Evolutionary conservation across 805 yeast species (phyloP), one percentile per base, ranked within the genome.

Genomic region (Ogataea saltuana): DNA sequence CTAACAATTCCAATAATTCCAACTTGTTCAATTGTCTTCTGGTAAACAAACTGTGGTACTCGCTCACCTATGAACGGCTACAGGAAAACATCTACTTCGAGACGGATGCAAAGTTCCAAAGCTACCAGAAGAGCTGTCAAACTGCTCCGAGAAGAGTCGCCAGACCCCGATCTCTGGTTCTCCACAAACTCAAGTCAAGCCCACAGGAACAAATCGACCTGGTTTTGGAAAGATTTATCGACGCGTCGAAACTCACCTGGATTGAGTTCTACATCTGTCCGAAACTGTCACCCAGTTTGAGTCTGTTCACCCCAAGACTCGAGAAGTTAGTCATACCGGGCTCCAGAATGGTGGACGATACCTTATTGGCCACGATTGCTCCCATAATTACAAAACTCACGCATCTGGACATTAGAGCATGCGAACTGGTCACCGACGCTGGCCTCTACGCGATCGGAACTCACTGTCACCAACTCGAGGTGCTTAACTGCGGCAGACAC

Each of bases 201-300:
- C 69, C 65, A 39, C 88, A 83, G 57, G 49, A 60, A 10, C 75
- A 81, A 17, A 53, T 87, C 19, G 81, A 81, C 18, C 35, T 54
- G n/a, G 55, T 82, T 7, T 64, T 76, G 2, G 56, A 61, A 10
- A 11, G 27, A 15, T 41, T 53, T 4, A 49, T 72, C 4, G 60
- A 75, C 22, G 78, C 81, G 28, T 68, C 74, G 3, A 66, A 71
- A 32, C 60, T 88, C 33, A 70, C 73, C 51, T 80, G 85, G 85
- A 67, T 89, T 22, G 96, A 89, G 60, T 71, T 88, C 54, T 88
- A 85, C 64, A 84, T 90, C 56, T 88, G 96, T 58, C 91, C 96
- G 6, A 72, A 71, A 33, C 58, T 86, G 22, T 55, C 74, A 6
- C 96, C 96, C 4, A 67, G 80, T 0, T 49, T 65, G 6, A 46